Evolutionary conservation across 2,329 filamentous ascomycete species (phyloP).

Genomic region (Ophiostoma sp.): DNA sequence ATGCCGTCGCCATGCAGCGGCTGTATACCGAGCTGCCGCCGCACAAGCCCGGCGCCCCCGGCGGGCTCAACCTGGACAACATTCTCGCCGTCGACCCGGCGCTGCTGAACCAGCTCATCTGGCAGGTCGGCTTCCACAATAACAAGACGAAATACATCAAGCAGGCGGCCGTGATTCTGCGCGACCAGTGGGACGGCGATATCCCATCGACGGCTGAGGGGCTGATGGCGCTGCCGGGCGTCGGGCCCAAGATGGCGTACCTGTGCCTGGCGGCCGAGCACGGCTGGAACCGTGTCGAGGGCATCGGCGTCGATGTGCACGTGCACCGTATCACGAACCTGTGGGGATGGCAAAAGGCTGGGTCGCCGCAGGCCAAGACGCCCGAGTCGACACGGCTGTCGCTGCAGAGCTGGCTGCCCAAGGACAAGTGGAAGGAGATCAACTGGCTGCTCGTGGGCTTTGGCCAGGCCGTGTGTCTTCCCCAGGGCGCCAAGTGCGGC

Average conservation of each 20-base stretch:
- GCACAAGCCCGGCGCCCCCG: constrained; percentile 39
- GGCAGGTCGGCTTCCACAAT: constrained; percentile 87
- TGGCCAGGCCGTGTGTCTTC: constrained; percentile 80
- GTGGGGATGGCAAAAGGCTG: constrained; percentile 71
- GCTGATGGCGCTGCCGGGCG: constrained; percentile 72
- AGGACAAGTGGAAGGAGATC: constrained; percentile 84
- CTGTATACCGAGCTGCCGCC: constrained; percentile 69
- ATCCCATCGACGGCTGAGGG: constrained; percentile 75
- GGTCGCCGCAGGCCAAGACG: constrained; percentile 49
- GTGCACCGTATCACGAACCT: constrained; percentile 92
- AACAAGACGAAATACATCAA: constrained; percentile 82
- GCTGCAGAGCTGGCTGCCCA: constrained; percentile 77
- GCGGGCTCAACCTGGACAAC: constrained; percentile 66
- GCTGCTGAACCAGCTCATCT: constrained; percentile 66
- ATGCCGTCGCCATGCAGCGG: constrained; percentile 72
- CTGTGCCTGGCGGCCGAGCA: constrained; percentile 69
- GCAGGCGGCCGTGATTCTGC: constrained; percentile 64
- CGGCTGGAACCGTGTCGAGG: constrained; percentile 58
- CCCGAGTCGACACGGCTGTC: constrained; percentile 76
- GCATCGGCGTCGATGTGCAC: constrained; percentile 91
- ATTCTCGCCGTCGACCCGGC: constrained; percentile 66
- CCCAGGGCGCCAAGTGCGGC: constrained; percentile 73
- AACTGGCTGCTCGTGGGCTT: constrained; percentile 84
- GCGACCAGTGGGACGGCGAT: constrained; percentile 65
- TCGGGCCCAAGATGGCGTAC: constrained; percentile 93